A percentile compares a stretch with the other conserved stretches of the same genome.
phyloP scores from a whole-genome alignment of 2,329 filamentous ascomycete genomes.

The Aspergillus awamori region DNA sequence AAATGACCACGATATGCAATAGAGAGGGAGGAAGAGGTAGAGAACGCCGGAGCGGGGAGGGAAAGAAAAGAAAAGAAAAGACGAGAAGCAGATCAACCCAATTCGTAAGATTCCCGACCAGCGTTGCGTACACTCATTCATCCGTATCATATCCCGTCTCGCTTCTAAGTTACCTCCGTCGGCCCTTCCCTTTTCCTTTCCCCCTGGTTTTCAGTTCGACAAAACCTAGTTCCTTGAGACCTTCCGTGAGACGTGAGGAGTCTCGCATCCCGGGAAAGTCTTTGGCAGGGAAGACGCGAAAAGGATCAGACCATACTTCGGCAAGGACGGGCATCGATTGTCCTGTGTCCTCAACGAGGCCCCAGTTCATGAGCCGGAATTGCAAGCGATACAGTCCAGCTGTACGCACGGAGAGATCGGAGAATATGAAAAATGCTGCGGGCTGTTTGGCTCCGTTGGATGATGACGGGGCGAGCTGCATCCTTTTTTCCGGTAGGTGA shows the following conservation, averaged over 20 bases:
- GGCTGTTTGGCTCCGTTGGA: constrained; percentile 31
- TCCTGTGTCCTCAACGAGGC: constrained; percentile 37
- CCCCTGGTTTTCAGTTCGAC: constrained; percentile 46
- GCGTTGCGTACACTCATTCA: not conserved
- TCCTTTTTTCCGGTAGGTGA: constrained; percentile 13
- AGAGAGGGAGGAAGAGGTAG: no score
- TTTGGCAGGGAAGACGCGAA: constrained; percentile 47
- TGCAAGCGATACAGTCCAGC: constrained; percentile 50
- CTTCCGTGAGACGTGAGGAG: constrained; percentile 42
- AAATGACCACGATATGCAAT: no score
- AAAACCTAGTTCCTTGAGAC: constrained; percentile 46
- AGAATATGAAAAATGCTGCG: constrained; percentile 52
- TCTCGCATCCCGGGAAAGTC: constrained; percentile 49
- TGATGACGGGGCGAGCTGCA: constrained; percentile 4
- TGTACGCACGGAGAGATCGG: constrained; percentile 51
- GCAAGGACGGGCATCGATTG: constrained; percentile 43
- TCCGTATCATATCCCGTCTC: not conserved
- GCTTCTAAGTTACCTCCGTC: constrained; percentile 23
- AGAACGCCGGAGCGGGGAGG: not conserved
- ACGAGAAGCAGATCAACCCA: not conserved
- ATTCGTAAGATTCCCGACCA: not conserved
- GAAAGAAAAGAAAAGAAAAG: not conserved
- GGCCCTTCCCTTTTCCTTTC: constrained; percentile 39
- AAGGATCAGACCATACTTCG: constrained; percentile 45
- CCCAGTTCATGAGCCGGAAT: constrained; percentile 51